Conservation (phyloP, 192 early-diverging fungal genomes). For the Chytriomyces sp. region DNA sequence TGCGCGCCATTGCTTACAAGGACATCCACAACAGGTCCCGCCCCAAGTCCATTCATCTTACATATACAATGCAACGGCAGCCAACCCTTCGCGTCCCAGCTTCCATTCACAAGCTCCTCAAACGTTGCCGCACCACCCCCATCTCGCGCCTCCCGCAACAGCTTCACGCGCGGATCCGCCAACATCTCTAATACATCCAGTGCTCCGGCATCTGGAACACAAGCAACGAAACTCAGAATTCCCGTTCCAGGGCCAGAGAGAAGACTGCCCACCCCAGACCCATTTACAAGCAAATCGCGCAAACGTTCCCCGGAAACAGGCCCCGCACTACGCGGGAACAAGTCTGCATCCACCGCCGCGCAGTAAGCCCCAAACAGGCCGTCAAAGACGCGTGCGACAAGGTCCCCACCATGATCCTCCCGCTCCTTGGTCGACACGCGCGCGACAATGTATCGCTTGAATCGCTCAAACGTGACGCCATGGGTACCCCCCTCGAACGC, state of each 20-base stretch:
- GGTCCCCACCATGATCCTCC: too few relatives aligned
- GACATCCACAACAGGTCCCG: not conserved
- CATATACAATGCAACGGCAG: conserved; percentile 14
- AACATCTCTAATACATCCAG: conserved; percentile 24
- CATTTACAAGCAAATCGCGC: conserved; percentile 17
- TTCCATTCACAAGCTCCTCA: not conserved
- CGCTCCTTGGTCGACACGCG: conserved; percentile 1
- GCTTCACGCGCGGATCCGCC: conserved; percentile 17
- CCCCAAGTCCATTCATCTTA: not conserved
- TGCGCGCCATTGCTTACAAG: conserved; percentile 12
- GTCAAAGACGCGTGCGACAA: too few relatives aligned
- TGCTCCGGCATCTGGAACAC: conserved; percentile 1
- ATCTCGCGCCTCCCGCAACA: not conserved
- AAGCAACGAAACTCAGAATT: not conserved
- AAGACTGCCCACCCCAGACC: not conserved
- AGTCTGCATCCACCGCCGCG: conserved; percentile 2
- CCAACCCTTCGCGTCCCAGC: conserved; percentile 16
- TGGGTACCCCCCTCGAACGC: too few relatives aligned
- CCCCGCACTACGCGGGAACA: too few relatives aligned
- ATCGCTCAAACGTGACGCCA: not conserved
- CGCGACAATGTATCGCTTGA: not conserved
- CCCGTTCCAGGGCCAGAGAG: not conserved
- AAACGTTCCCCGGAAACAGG: not conserved
- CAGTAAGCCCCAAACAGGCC: conserved; percentile 14
- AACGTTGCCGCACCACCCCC: not conserved